phyloP scores from a whole-genome alignment of 2,329 filamentous ascomycete genomes.

The Hypoxylon sp. region DNA sequence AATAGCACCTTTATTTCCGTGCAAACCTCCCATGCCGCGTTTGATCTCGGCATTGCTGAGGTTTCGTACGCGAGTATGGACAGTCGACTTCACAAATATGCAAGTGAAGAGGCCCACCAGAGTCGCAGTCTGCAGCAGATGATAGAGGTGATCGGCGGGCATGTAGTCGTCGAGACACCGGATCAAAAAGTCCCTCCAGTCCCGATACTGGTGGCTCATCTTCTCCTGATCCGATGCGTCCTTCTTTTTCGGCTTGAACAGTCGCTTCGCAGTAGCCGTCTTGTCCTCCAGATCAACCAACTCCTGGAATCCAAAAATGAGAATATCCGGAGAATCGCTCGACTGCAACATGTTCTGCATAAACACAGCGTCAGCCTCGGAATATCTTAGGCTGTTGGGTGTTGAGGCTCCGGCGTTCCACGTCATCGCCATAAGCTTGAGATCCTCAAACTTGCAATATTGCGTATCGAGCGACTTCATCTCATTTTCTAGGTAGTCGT shows the following conservation, averaged over 20 bases:
- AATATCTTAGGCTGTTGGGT: conserved; percentile 79
- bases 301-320: conserved; percentile 97
- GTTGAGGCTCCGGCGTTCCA: conserved; percentile 99
- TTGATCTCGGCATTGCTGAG: conserved; percentile 86
- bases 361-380: conserved; percentile 75
- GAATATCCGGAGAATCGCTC: conserved; percentile 83
- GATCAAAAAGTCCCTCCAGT: conserved; percentile 91
- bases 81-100: conserved; percentile 85
- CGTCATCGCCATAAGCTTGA: conserved; percentile 83
- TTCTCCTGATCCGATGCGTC: conserved; percentile 78
- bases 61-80: conserved; percentile 78
- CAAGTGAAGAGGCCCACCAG: conserved; percentile 96
- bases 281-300: conserved; percentile 98
- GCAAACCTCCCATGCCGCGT: conserved; percentile 91
- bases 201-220: conserved; percentile 97
- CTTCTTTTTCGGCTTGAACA: conserved; percentile 90
- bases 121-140: conserved; percentile 85
- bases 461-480: conserved; percentile 86
- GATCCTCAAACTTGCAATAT: conserved; percentile 85
- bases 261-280: conserved; percentile 93
- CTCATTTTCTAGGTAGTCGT: conserved; percentile 90
- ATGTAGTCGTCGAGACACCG: conserved; percentile 84
- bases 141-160: conserved; percentile 78
- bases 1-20: conserved; percentile 96
- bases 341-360: conserved; percentile 80